Conservation (phyloP, 352 stramenopile genomes). For the Aphanomyces cochlioides region DNA sequence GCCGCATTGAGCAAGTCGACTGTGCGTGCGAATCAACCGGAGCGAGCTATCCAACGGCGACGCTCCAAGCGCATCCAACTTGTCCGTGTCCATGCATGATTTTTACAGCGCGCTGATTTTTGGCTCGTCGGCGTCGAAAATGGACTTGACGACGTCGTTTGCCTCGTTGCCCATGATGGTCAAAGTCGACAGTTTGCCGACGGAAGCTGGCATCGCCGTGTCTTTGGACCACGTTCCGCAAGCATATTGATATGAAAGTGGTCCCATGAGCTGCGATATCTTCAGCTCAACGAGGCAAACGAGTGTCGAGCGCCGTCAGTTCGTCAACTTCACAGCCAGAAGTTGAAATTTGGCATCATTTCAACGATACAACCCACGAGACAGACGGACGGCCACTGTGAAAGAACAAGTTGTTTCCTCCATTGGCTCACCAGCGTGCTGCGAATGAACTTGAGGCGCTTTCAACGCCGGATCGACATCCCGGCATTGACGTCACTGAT, state of each 20-base stretch:
- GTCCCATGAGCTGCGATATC: no score
- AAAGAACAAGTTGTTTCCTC: no score
- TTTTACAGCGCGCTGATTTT: conserved; percentile 53
- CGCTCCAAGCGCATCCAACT: conserved; percentile 40
- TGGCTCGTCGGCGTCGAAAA: conserved; percentile 37
- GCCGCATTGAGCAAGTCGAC: conserved; percentile 31
- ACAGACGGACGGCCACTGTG: no score
- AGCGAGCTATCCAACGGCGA: conserved; percentile 30
- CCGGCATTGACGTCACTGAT: no score
- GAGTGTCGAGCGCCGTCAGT: no score
- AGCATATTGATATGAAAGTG: conserved; percentile 36
- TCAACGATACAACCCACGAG: no score
- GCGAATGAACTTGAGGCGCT: no score
- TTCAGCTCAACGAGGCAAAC: no score
- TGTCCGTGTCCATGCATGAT: conserved; percentile 49
- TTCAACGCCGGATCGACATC: no score
- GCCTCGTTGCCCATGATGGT: conserved; percentile 47
- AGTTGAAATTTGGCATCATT: no score
- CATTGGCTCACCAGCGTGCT: no score
- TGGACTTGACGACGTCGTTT: conserved; percentile 48
- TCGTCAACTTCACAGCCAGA: no score
- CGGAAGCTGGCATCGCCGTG: conserved; percentile 58
- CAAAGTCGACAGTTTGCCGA: conserved; percentile 55
- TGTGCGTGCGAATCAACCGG: conserved; percentile 38
- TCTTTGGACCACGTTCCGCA: conserved; percentile 61